These are phyloP conservation scores for Colletotrichum musicola DNA, from an alignment of 2,329 filamentous ascomycete genomes.

Conservation along the genomic window DNA sequence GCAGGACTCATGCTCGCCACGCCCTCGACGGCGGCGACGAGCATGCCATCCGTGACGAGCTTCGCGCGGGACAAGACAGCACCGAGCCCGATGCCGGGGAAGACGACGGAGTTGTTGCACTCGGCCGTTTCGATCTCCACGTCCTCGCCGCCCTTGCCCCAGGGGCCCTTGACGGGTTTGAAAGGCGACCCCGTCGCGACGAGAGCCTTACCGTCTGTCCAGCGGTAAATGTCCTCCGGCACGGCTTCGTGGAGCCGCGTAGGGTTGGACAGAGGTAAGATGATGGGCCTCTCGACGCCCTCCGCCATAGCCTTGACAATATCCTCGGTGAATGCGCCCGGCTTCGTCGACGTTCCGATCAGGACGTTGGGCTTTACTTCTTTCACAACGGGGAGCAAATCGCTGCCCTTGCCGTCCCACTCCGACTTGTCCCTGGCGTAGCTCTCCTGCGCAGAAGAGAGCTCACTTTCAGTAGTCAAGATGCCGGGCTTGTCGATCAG, in stretches of 20 bases:
- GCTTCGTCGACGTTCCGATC: slow-evolving; percentile 85
- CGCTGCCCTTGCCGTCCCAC: slow-evolving; percentile 70
- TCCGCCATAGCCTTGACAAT: slow-evolving; percentile 81
- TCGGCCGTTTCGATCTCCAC: slow-evolving; percentile 72
- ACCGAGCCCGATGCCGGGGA: slow-evolving; percentile 88
- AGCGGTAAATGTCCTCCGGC: slow-evolving; percentile 79
- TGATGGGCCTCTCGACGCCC: slow-evolving; percentile 78
- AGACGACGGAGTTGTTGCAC: slow-evolving; percentile 90
- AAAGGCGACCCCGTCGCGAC: slow-evolving; percentile 90
- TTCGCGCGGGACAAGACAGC: slow-evolving; percentile 77
- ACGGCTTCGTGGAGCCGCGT: slow-evolving; percentile 86
- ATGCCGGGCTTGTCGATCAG: slow-evolving; percentile 86
- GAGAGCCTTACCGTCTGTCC: slow-evolving; percentile 83
- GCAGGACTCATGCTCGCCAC: slow-evolving; percentile 80
- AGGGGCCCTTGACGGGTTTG: slow-evolving; percentile 74
- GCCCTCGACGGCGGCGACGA: slow-evolving; percentile 82
- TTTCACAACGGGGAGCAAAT: slow-evolving; percentile 76
- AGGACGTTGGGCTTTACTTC: slow-evolving; percentile 83
- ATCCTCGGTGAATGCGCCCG: slow-evolving; percentile 80
- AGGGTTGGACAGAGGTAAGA: slow-evolving; percentile 88
- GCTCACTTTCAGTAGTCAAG: slow-evolving; percentile 71
- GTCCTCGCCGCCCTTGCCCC: slow-evolving; percentile 60
- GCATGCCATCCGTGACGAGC: slow-evolving; percentile 80
- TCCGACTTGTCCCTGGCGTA: slow-evolving; percentile 75
- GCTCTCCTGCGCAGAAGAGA: slow-evolving; percentile 75